These are phyloP conservation scores for Russula virescens DNA, from an alignment of 768 basidiomycete species.

Conservation along the genomic window DNA sequence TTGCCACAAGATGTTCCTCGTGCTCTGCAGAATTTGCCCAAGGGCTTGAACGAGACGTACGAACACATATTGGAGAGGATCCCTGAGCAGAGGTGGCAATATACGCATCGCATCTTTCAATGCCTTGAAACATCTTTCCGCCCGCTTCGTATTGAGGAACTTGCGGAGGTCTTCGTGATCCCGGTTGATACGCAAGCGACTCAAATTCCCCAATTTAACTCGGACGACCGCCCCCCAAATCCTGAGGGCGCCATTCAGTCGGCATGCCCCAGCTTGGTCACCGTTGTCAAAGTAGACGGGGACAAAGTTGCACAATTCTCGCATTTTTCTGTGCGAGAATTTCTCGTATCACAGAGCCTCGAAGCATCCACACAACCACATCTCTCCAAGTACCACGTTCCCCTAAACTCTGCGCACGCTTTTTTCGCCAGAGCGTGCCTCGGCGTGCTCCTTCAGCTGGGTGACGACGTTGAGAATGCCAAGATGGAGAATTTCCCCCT, in stretches of 20 bases:
- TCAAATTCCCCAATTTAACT: neutral
- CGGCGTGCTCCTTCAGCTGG: no score
- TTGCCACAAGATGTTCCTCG: neutral
- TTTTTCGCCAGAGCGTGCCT: no score
- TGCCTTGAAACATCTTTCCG: no score
- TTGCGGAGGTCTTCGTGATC: neutral
- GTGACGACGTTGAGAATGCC: no score
- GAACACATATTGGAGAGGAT: neutral
- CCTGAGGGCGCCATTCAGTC: neutral
- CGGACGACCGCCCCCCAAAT: neutral
- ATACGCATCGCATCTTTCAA: neutral
- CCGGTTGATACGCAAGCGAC: neutral
- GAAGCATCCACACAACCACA: no score
- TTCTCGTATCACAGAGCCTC: no score
- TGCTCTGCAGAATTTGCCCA: neutral
- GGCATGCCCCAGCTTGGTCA: neutral
- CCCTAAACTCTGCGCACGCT: no score
- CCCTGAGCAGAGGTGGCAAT: neutral
- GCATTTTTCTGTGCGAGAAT: no score
- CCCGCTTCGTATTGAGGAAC: neutral
- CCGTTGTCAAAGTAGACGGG: neutral
- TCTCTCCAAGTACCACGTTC: no score
- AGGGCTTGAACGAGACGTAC: neutral
- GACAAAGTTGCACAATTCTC: neutral
- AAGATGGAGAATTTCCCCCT: no score